A percentile compares a stretch with the other conserved stretches of the same genome.
These are phyloP conservation scores for Colletotrichum ledebouriae DNA, from an alignment of 2,329 filamentous ascomycete genomes.

Conservation along the genomic window DNA sequence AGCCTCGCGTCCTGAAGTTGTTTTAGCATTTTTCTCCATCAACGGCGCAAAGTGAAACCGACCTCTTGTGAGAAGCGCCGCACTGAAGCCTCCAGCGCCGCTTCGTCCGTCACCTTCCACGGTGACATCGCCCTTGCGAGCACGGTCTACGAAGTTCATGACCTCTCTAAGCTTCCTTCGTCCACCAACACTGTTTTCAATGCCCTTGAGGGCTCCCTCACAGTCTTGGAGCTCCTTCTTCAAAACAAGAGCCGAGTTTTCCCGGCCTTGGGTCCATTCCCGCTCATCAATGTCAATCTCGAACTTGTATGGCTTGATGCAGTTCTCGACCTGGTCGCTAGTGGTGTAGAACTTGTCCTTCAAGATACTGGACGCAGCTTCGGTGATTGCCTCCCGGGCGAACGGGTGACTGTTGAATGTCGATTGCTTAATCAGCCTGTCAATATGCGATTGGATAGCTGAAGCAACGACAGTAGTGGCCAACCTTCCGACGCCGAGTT, in stretches of 20 bases:
- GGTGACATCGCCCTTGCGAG: constrained; percentile 85
- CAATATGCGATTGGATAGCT: constrained; percentile 87
- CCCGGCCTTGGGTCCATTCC: constrained; percentile 88
- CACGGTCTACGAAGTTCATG: constrained; percentile 89
- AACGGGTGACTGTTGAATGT: constrained; percentile 93
- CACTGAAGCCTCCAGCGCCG: constrained; percentile 94
- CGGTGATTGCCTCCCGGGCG: constrained; percentile 90
- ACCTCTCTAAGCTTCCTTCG: constrained; percentile 90
- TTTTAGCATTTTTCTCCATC: constrained; percentile 46
- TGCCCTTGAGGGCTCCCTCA: constrained; percentile 79
- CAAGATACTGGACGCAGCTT: constrained; percentile 89
- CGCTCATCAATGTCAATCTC: constrained; percentile 94
- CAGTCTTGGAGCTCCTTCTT: constrained; percentile 90
- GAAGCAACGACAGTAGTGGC: constrained; percentile 92
- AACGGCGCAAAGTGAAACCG: constrained; percentile 48
- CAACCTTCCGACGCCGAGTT: constrained; percentile 91
- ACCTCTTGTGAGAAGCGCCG: constrained; percentile 87
- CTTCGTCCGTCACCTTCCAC: constrained; percentile 86
- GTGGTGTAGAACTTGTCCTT: constrained; percentile 97
- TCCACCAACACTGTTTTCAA: constrained; percentile 85
- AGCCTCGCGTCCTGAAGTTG: constrained; percentile 81
- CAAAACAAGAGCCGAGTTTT: constrained; percentile 84
- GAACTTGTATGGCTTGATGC: constrained; percentile 98
- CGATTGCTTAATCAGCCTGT: constrained; percentile 81
- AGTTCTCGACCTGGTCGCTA: constrained; percentile 97